Conservation (phyloP, 176 grass and related monocot genomes). For the Ampelocalamus luodianensis region DNA sequence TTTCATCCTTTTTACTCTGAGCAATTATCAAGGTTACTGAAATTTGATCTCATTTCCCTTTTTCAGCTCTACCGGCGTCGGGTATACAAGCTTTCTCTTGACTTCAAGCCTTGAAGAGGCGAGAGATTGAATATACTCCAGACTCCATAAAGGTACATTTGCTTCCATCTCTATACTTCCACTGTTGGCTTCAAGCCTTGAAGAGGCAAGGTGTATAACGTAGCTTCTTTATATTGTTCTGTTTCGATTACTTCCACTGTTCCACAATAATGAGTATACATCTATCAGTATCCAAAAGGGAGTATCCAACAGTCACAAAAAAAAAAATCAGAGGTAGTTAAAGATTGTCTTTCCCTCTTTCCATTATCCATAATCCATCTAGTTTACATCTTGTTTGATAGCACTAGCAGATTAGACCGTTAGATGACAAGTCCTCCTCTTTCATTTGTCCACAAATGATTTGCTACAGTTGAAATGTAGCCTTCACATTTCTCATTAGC, state of each 20-base stretch:
- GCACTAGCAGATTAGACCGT: neutral
- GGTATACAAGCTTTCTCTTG: neutral
- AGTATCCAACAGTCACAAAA: neutral
- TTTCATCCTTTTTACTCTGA: slow-evolving; percentile 9
- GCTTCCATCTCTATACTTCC: neutral
- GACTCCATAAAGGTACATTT: neutral
- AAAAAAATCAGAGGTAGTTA: neutral
- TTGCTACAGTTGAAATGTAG: neutral
- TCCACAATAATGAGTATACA: neutral
- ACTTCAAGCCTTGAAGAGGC: neutral
- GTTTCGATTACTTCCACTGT: neutral
- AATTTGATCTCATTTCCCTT: neutral
- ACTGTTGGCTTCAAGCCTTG: too few relatives aligned
- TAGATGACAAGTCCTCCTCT: neutral
- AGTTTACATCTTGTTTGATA: neutral
- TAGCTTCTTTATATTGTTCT: slow-evolving; percentile 1
- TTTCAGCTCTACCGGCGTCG: neutral
- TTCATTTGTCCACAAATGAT: neutral
- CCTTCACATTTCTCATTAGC: slow-evolving; percentile 22
- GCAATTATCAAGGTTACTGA: neutral
- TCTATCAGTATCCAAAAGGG: neutral
- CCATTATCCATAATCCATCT: neutral
- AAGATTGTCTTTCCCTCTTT: neutral
- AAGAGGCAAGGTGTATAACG: neutral
- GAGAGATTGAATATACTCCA: neutral